phyloP scores from a whole-genome alignment of 495 filamentous ascomycete species.

The Rostrohypoxylon terebratum region DNA sequence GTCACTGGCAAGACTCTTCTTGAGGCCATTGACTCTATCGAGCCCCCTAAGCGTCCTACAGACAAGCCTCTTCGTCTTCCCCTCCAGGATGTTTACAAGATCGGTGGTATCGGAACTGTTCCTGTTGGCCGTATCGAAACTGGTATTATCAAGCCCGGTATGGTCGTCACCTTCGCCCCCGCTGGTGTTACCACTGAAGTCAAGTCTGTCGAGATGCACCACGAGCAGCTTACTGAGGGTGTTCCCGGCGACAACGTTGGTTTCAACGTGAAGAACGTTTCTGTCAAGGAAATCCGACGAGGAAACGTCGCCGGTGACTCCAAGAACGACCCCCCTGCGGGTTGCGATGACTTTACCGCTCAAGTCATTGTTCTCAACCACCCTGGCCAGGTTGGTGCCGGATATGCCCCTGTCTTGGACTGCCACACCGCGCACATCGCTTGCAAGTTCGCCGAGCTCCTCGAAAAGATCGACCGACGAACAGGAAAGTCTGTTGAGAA shows the following conservation, averaged over 20 bases:
- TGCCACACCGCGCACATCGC: slow-evolving; percentile 99
- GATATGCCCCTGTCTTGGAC: slow-evolving; percentile 98
- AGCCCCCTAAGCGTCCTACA: slow-evolving; percentile 90
- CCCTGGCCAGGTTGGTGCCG: slow-evolving; percentile 98
- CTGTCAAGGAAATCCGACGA: slow-evolving; percentile 99
- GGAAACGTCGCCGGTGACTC: slow-evolving; percentile 99
- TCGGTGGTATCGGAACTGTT: slow-evolving; percentile 99
- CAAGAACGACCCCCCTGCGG: slow-evolving; percentile 98
- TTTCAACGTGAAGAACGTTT: slow-evolving; percentile 99
- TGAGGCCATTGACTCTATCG: slow-evolving; percentile 98
- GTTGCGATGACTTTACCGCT: slow-evolving; percentile 93
- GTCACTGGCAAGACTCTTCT: slow-evolving; percentile 95
- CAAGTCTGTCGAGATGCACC: slow-evolving; percentile 99
- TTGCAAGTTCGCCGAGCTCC: slow-evolving; percentile 99
- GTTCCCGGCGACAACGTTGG: slow-evolving; percentile 99
- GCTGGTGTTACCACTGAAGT: slow-evolving; percentile 99
- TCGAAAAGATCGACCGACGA: slow-evolving; percentile 99
- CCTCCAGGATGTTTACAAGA: slow-evolving; percentile 99
- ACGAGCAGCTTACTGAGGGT: slow-evolving; percentile 98
- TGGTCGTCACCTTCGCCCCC: slow-evolving; percentile 97
- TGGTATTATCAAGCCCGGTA: slow-evolving; percentile 96
- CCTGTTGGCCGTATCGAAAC: slow-evolving; percentile 99
- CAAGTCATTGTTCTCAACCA: slow-evolving; percentile 99
- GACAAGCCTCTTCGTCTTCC: slow-evolving; percentile 99
- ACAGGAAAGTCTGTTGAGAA: slow-evolving; percentile 96